These are phyloP conservation scores for Fusarium aywerte DNA, from an alignment of 2,329 filamentous ascomycete genomes.

Conservation along the genomic window DNA sequence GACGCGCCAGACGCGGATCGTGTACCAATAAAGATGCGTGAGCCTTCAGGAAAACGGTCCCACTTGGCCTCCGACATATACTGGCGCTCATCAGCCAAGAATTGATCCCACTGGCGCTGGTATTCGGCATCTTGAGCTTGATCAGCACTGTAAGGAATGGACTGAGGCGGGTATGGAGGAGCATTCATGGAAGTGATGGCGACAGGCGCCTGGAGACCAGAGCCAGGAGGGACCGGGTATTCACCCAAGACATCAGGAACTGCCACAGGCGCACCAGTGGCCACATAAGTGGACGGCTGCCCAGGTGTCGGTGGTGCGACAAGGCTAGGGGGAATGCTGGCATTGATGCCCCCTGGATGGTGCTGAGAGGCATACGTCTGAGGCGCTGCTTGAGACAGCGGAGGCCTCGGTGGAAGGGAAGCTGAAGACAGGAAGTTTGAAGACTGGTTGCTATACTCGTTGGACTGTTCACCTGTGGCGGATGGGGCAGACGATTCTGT, in stretches of 20 bases:
- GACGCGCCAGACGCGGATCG: conserved; percentile 43
- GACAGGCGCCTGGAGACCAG: conserved; percentile 46
- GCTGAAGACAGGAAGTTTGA: conserved; percentile 53
- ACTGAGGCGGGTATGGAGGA: conserved; percentile 48
- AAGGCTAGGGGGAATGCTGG: conserved; percentile 46
- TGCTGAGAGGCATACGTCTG: conserved; percentile 54
- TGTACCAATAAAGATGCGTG: conserved; percentile 83
- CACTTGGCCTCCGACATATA: conserved; percentile 83
- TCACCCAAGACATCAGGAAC: conserved; percentile 48
- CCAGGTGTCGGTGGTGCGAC: conserved; percentile 48
- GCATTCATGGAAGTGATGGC: conserved; percentile 48
- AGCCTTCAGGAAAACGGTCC: conserved; percentile 82
- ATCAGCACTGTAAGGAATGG: conserved; percentile 46
- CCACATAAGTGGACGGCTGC: conserved; percentile 50
- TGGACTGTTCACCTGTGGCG: conserved; percentile 44
- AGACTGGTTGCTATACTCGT: conserved; percentile 43
- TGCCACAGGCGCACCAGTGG: conserved; percentile 49
- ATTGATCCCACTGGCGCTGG: conserved; percentile 76
- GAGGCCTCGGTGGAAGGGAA: conserved; percentile 61
- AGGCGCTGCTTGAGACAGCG: conserved; percentile 53
- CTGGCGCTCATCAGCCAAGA: conserved; percentile 76
- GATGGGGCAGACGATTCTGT: conserved; percentile 45
- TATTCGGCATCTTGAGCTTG: conserved; percentile 58
- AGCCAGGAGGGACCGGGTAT: conserved; percentile 47
- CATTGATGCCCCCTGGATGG: conserved; percentile 49